Conservation (phyloP, 257 asterid species). For the Sherardia arvensis region DNA sequence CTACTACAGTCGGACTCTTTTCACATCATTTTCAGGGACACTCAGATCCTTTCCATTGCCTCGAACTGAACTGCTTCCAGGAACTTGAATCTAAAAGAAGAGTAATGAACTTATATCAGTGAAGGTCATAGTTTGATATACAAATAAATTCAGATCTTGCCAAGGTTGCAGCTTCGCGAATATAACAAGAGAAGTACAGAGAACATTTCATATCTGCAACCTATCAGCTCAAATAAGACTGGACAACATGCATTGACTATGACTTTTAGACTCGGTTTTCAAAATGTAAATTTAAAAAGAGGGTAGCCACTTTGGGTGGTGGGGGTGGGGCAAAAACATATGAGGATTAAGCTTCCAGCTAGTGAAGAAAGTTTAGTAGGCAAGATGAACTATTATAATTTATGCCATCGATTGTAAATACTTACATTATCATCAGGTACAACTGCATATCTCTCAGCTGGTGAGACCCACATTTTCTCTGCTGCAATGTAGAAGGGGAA, state of each 20-base stretch:
- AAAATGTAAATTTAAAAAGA: not conserved
- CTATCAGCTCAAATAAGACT: too few relatives aligned
- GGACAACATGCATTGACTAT: not conserved
- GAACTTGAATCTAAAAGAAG: slow-evolving; percentile 31
- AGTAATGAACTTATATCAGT: not conserved
- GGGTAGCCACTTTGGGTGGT: not conserved
- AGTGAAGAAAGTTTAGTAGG: not conserved
- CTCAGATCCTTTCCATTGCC: slow-evolving; percentile 42
- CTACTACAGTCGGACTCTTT: slow-evolving; percentile 47
- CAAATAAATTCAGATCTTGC: not conserved
- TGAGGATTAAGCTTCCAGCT: too few relatives aligned
- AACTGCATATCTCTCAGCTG: slow-evolving; percentile 87
- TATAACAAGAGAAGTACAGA: not conserved
- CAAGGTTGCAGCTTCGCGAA: not conserved
- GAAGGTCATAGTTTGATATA: not conserved
- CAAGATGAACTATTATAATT: not conserved
- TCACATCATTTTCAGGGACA: slow-evolving; percentile 76
- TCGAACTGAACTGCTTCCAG: slow-evolving; percentile 12
- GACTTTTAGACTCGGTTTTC: not conserved
- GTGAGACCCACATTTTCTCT: slow-evolving; percentile 73
- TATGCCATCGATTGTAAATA: not conserved
- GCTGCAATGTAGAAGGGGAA: slow-evolving; percentile 8
- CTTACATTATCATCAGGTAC: slow-evolving; percentile 85
- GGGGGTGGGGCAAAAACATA: too few relatives aligned
- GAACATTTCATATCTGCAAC: not conserved